Base-by-base conservation (phyloP, 2,329 filamentous ascomycete genomes). In the Ophiostoma perfectum region DNA sequence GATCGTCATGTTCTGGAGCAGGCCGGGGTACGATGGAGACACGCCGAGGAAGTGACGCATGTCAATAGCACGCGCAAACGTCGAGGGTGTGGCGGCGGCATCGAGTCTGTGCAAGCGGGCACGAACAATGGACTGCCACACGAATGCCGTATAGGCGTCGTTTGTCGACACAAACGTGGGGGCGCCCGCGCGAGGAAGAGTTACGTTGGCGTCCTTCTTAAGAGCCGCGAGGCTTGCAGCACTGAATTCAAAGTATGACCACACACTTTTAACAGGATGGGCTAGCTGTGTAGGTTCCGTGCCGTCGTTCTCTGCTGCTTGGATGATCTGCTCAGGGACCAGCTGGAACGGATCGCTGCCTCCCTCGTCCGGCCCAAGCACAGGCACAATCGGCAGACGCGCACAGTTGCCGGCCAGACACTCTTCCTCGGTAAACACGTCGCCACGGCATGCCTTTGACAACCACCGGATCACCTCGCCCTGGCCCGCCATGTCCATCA, bases 381-480 rank as follows among this genome's bases (percentile, higher is more conserved):
- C 49, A 2, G 49, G 49, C 18, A 55, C 27, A 1, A 55, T 18
- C 4, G 49, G 49, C 49, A 6, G 49, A 3, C 49, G 49, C n/a
- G 18, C n/a, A 55, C 49, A 55, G 49, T 55, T 55, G n/a, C 49
- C 49, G 6, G 49, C 49, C 3, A 55, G n/a, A 9, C 9, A 18
- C 49, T 55, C 49, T 55, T 55, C 49, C 27, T 55, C 49, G 18
- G 49, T 55, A 3, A 55, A 14, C 14, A 18, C 1, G n/a, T 55
- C 49, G 4, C 49, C 49, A 27, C 49, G 49, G 49, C 49, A 85
- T 0, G 82, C 83, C 68, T 84, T 84, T 0, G 80, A 78, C 5
- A 87, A 75, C 1, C 83, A 78, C 2, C 74, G 63, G 27, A 74
- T 71, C 11, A 73, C 55, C 45, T 70, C 68, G 4, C 65, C 69